A percentile compares a stretch with the other conserved stretches of the same genome.
These are phyloP conservation scores for Durotheca rogersii DNA, from an alignment of 495 filamentous ascomycete genomes.

Conservation along the genomic window DNA sequence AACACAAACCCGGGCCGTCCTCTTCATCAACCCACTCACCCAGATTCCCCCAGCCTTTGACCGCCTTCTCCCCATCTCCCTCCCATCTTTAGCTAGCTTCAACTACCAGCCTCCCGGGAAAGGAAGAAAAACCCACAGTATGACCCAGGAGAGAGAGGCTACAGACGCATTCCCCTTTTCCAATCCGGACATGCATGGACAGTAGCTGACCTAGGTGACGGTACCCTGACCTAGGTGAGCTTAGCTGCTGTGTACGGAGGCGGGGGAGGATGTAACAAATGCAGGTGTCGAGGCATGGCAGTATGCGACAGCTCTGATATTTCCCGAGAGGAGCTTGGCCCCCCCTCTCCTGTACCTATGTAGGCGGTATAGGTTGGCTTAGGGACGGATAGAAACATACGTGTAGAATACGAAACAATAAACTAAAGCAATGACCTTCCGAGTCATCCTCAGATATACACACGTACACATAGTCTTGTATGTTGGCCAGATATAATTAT, in stretches of 20 bases:
- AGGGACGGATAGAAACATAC: neutral
- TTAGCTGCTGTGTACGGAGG: neutral
- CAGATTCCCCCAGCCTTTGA: conserved; percentile 4
- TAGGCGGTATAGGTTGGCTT: neutral
- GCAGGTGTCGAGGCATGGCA: neutral
- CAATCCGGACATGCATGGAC: conserved; percentile 5
- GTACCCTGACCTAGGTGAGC: neutral
- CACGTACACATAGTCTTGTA: neutral
- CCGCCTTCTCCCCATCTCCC: conserved; percentile 14
- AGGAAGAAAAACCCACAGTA: neutral
- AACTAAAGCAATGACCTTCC: neutral
- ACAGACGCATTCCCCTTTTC: conserved; percentile 17
- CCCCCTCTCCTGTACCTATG: neutral
- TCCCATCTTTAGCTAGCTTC: neutral
- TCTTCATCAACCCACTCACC: neutral
- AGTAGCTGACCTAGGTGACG: neutral
- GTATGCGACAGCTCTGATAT: neutral
- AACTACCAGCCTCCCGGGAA: neutral
- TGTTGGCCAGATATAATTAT: neutral
- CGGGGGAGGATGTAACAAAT: neutral
- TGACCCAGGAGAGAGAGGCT: conserved; percentile 10
- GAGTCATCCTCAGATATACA: neutral
- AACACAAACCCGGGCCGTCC: neutral
- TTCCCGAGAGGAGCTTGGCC: neutral
- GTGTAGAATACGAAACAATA: neutral